Conservation (phyloP, 768 basidiomycete species). For the Boletus tylopilopsis region DNA sequence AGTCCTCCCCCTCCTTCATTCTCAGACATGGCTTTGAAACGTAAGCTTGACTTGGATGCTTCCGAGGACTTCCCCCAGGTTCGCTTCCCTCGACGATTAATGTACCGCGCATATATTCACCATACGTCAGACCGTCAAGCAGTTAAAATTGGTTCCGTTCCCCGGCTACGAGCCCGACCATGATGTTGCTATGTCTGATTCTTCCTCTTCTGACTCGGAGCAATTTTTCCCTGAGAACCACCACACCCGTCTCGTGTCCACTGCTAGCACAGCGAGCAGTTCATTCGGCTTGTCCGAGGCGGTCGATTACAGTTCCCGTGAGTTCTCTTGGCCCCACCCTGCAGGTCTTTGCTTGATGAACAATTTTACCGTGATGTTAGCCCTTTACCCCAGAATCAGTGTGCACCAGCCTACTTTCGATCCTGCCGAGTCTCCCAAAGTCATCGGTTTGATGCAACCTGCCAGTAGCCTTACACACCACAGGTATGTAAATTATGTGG, state of each 20-base stretch:
- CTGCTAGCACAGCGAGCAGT: slow-evolving; percentile 53
- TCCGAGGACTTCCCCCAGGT: slow-evolving; percentile 53
- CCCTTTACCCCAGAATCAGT: slow-evolving; percentile 59
- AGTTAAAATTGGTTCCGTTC: slow-evolving; percentile 72
- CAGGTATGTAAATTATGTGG: slow-evolving; percentile 48
- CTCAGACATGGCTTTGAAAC: slow-evolving; percentile 62
- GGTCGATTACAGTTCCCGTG: slow-evolving; percentile 45
- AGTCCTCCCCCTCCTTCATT: slow-evolving; percentile 7
- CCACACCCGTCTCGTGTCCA: slow-evolving; percentile 63
- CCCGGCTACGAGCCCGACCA: slow-evolving; percentile 59
- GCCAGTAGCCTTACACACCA: slow-evolving; percentile 59
- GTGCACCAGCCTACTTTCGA: slow-evolving; percentile 57
- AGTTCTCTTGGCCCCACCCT: slow-evolving; percentile 23
- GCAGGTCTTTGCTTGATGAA: neutral
- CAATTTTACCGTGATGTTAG: slow-evolving; percentile 2
- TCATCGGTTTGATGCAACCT: slow-evolving; percentile 68
- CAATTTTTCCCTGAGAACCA: slow-evolving; percentile 48
- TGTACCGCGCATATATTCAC: slow-evolving; percentile 15
- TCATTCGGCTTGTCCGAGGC: slow-evolving; percentile 49
- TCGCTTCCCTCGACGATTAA: slow-evolving; percentile 18
- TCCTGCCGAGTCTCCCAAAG: slow-evolving; percentile 43
- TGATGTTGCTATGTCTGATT: slow-evolving; percentile 69
- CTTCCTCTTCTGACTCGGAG: slow-evolving; percentile 51
- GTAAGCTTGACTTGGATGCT: slow-evolving; percentile 64
- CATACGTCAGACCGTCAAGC: slow-evolving; percentile 51